A percentile compares a stretch with the other conserved stretches of the same genome.
Evolutionary conservation across 768 basidiomycete species (phyloP).

Genomic region (Mycena polygramma): DNA sequence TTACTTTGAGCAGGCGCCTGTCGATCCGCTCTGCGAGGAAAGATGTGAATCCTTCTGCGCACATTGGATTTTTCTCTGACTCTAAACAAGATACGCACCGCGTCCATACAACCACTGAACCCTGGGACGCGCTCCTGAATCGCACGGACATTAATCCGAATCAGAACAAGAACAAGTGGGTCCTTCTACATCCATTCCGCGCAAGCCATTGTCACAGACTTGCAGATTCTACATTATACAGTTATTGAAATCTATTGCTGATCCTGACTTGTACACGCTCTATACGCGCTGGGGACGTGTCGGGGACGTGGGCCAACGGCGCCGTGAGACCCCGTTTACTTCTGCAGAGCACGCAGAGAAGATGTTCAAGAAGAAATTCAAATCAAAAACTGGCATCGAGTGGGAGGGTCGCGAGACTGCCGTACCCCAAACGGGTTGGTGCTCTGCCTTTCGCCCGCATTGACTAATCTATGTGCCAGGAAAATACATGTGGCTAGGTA

Average conservation of each 20-base stretch:
- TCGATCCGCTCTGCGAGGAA: background rate
- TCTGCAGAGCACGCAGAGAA: background rate
- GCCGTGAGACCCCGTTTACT: background rate
- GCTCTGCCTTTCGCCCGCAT: background rate
- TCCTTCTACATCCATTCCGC: background rate
- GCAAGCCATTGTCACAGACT: background rate
- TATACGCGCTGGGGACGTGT: constrained; percentile 21
- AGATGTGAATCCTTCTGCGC: background rate
- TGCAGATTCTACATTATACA: constrained; percentile 22
- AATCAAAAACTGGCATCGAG: constrained; percentile 16
- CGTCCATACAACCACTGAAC: constrained; percentile 9
- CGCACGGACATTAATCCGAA: constrained; percentile 17
- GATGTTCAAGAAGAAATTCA: constrained; percentile 14
- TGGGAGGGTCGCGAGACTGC: constrained; percentile 6
- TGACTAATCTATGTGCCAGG: background rate
- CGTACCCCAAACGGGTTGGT: background rate
- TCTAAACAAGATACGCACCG: constrained; percentile 3
- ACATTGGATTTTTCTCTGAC: background rate
- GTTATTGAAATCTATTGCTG: background rate
- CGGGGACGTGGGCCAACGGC: background rate
- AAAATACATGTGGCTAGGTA: constrained; percentile 27
- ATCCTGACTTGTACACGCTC: constrained; percentile 5
- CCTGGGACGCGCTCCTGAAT: constrained; percentile 20
- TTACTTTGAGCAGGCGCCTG: background rate
- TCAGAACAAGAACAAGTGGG: constrained; percentile 24